Base-by-base conservation (phyloP, 352 stramenopile species). In the Pythium monospermum region DNA sequence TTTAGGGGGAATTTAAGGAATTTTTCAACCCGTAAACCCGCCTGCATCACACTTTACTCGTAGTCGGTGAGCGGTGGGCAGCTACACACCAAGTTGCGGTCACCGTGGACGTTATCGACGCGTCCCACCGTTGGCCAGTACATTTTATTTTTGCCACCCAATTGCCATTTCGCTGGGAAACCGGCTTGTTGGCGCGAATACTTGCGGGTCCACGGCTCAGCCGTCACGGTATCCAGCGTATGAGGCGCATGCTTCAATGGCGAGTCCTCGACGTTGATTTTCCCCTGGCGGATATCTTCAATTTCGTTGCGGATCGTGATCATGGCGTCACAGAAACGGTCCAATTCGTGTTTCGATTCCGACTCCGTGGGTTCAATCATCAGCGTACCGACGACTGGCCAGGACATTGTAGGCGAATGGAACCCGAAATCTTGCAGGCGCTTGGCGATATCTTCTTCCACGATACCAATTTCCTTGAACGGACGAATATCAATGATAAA, bases 351-450 rank as follows among this genome's bases (percentile, higher is more conserved):
- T 70, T 98, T 96, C 76, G 97, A 96, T 66, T 99, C 97, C 32
- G 80, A 97, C 73, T 99, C 97, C 6, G 97, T 99, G 10, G 97
- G 97, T 75, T 99, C 97, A 35, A 99, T 95, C 97, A 99, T 99
- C 47, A 99, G 76, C 30, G 96, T 99, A 41, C 96, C 96, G 16
- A 83, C 77, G 39, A 99, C 96, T n/a, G 97, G 97, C 95, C 96
- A 99, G 52, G 91, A 98, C 96, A 99, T 99, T 21, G 97, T 99
- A 18, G 97, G 96, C 42, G 90, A 97, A 76, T 99, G 97, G 83
- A 99, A 99, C 28, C 97, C 96, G 68, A 99, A 99, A 69, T 99
- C 97, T 71, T 98, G 95, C 21, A 99, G 77, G 57, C 96, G 92
- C 78, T 99, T 99, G 40, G 97, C 97, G 18, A 99, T 94, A 76